Evolutionary conservation across 257 asterid genomes (phyloP).

Genomic region (Sherardia arvensis): DNA sequence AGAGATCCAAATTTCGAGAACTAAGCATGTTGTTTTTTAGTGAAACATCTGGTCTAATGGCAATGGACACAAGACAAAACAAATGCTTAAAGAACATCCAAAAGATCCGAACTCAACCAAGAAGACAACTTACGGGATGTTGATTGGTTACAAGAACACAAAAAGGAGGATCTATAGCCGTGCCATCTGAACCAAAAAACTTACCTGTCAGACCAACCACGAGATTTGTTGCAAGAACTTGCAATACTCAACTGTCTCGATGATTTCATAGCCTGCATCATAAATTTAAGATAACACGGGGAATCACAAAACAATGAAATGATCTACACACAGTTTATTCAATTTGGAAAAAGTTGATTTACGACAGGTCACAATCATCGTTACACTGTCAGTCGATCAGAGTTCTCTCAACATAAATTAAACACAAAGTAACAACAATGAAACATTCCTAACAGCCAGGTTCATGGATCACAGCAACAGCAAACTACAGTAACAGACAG

Average conservation of each 20-base stretch:
- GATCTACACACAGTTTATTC: not conserved
- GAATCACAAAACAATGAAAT: too few relatives aligned
- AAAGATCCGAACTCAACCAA: not conserved
- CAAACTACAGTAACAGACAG: conserved; percentile 1
- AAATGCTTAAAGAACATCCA: not conserved
- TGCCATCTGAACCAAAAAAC: not conserved
- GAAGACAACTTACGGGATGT: not conserved
- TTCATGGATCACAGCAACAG: not conserved
- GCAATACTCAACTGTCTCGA: not conserved
- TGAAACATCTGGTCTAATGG: not conserved
- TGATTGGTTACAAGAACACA: not conserved
- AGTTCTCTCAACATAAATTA: not conserved
- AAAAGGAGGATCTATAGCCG: not conserved
- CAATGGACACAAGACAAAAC: not conserved
- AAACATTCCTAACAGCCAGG: not conserved
- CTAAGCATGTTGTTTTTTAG: not conserved
- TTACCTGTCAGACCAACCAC: not conserved
- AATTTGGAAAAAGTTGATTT: not conserved
- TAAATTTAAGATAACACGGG: not conserved
- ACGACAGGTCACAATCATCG: not conserved
- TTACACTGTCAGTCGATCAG: conserved; percentile 1
- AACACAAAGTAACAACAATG: not conserved
- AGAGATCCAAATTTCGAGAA: not conserved
- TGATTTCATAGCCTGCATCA: too few relatives aligned
- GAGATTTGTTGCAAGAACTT: not conserved